Evolutionary conservation across 2,329 filamentous ascomycete genomes (phyloP).

Genomic region (Hypomyces perniciosus): DNA sequence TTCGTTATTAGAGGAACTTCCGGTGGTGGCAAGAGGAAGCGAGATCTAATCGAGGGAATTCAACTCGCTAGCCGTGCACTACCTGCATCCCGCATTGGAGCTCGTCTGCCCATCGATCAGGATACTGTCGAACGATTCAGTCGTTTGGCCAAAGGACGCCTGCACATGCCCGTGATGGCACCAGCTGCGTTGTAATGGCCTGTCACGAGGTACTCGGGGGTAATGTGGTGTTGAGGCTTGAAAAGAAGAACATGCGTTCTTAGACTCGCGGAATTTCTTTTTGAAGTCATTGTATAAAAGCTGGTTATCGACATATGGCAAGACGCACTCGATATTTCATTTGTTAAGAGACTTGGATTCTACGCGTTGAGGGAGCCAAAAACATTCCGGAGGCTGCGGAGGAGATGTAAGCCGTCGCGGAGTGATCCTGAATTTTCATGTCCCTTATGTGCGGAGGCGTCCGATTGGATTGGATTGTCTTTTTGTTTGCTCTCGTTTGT

Average conservation of each 20-base stretch:
- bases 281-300: constrained; percentile 16
- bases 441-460: constrained; percentile 2
- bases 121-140: background rate
- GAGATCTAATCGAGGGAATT: constrained; percentile 22
- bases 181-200: background rate
- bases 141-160: constrained; percentile 1
- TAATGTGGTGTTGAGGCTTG: background rate
- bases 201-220: background rate
- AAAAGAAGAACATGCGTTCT: background rate
- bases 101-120: background rate
- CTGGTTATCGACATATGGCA: constrained; percentile 13
- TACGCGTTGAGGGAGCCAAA: background rate
- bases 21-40: constrained; percentile 25
- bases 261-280: background rate
- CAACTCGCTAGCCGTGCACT: background rate
- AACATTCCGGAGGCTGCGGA: constrained; percentile 3
- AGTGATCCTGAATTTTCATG: background rate
- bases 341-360: constrained; percentile 11
- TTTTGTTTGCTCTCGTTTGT: constrained; percentile 7
- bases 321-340: constrained; percentile 11
- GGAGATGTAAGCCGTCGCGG: background rate
- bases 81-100: background rate
- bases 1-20: constrained; percentile 31
- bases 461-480: constrained; percentile 9
- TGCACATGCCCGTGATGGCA: constrained; percentile 4